Evolutionary conservation across 495 filamentous ascomycete species (phyloP).

Genomic region (Staphylotrichum longicolle): DNA sequence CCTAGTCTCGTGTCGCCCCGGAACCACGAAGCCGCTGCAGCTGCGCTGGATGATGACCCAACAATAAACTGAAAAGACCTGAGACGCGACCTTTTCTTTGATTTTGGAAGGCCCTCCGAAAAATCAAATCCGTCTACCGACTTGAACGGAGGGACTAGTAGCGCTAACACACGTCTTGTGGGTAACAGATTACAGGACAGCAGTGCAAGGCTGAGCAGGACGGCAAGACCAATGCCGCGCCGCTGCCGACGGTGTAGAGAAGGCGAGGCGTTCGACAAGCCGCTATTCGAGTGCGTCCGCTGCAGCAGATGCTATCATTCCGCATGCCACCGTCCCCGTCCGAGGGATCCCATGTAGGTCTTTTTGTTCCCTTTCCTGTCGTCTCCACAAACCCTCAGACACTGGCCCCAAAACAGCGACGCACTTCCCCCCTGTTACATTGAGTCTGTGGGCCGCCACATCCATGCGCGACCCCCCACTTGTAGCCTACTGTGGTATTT

Average conservation of each 20-base stretch:
- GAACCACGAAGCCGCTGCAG: constrained; percentile 38
- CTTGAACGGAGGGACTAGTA: background rate
- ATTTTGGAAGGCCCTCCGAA: constrained; percentile 19
- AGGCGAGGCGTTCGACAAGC: constrained; percentile 13
- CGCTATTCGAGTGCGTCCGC: constrained; percentile 8
- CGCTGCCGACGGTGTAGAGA: constrained; percentile 20
- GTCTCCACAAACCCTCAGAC: background rate
- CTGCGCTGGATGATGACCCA: constrained; percentile 32
- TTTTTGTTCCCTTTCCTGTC: background rate
- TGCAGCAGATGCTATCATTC: constrained; percentile 17
- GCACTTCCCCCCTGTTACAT: constrained; percentile 9
- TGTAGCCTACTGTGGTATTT: constrained; percentile 11
- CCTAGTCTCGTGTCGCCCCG: constrained; percentile 14
- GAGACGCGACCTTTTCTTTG: constrained; percentile 27
- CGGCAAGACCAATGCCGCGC: constrained; percentile 1
- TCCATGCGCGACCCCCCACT: constrained; percentile 11
- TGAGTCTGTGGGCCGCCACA: background rate
- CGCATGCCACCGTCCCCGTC: constrained; percentile 18
- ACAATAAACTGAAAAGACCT: constrained; percentile 43
- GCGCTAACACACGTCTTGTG: constrained; percentile 10
- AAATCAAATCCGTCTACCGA: constrained; percentile 10
- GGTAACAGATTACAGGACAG: constrained; percentile 4
- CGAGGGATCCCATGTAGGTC: constrained; percentile 17
- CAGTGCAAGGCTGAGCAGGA: background rate
- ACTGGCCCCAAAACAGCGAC: too few relatives aligned